phyloP scores from a whole-genome alignment of 306 rosid genomes.

The Vicia sativa region DNA sequence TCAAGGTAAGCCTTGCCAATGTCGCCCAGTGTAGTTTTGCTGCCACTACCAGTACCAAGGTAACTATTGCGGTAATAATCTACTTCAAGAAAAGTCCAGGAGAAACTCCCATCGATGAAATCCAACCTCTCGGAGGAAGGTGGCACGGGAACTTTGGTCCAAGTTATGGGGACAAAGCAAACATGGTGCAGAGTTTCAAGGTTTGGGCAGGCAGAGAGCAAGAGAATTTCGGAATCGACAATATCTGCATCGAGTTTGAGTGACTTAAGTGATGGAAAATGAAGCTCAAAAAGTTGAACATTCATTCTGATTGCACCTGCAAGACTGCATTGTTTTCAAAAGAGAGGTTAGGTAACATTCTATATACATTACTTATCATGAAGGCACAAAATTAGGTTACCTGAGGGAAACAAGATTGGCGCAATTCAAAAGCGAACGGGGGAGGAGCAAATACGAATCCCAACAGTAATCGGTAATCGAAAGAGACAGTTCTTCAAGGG shows the following conservation, averaged over 20 bases:
- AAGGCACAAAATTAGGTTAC: neutral
- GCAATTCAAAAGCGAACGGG: neutral
- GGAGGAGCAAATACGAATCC: neutral
- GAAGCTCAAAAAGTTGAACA: neutral
- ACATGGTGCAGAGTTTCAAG: neutral
- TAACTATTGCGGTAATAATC: no score
- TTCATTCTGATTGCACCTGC: neutral
- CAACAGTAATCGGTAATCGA: neutral
- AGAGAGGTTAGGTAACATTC: no score
- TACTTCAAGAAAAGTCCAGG: no score
- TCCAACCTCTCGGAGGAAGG: neutral
- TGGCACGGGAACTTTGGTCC: neutral
- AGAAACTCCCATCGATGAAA: no score
- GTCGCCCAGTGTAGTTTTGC: neutral
- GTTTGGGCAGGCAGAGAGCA: neutral
- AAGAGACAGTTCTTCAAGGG: neutral
- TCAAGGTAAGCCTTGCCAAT: neutral
- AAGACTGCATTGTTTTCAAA: neutral
- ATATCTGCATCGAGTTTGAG: neutral
- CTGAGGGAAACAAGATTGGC: neutral
- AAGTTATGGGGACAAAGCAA: fast-evolving
- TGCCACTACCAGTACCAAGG: neutral
- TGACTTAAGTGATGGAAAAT: neutral
- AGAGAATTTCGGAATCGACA: neutral
- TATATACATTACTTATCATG: no score